Evolutionary conservation across 805 yeast species (phyloP).

Genomic region (Diddensiella transvaalensis): DNA sequence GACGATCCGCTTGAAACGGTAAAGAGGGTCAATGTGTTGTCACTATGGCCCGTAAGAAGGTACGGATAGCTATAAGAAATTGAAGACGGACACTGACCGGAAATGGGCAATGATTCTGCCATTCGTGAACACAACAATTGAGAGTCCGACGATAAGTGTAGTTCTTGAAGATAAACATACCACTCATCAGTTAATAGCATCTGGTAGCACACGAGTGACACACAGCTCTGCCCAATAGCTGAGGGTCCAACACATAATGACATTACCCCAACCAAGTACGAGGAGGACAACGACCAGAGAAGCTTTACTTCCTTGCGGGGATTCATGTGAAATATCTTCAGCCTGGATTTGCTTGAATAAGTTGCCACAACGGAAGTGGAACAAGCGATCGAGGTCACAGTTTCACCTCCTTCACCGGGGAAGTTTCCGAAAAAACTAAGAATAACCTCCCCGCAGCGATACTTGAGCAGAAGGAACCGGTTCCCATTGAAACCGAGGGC

Average conservation of each 20-base stretch:
- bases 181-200: conserved; percentile 3
- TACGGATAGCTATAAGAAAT: conserved; percentile 14
- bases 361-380: not conserved
- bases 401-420: not conserved
- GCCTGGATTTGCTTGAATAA: not conserved
- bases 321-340: not conserved
- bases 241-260: not conserved
- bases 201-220: conserved; percentile 5
- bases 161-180: conserved; percentile 11
- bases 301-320: not conserved
- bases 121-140: conserved; percentile 1
- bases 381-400: not conserved
- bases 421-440: not conserved
- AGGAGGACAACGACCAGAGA: not conserved
- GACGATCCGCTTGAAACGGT: conserved; percentile 1
- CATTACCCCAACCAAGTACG: not conserved
- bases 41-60: conserved; percentile 8
- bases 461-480: not conserved
- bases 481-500: not conserved
- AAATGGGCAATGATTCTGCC: conserved; percentile 1
- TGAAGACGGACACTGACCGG: not conserved
- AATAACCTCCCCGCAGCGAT: not conserved
- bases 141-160: conserved; percentile 4
- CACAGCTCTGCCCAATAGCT: conserved; percentile 1
- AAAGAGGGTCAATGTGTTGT: conserved; percentile 9